A percentile compares a stretch with the other conserved stretches of the same genome.
Conservation (phyloP, 2,329 filamentous ascomycete genomes). For the Bipolaris oryzae region DNA sequence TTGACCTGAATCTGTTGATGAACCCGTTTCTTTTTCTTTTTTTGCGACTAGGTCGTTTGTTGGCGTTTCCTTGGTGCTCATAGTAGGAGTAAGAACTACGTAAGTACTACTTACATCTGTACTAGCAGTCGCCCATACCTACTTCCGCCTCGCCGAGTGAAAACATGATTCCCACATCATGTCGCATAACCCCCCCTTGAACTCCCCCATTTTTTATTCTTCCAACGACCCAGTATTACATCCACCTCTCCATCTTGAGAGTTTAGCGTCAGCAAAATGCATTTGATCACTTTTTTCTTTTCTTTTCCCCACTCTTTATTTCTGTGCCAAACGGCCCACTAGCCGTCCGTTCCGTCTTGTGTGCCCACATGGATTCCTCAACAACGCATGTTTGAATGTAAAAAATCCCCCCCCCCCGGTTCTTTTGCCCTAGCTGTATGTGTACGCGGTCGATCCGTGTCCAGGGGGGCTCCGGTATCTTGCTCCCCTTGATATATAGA, state of each 20-base stretch:
- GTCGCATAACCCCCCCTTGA: too few species aligned
- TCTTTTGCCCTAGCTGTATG: not conserved
- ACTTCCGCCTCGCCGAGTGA: too few species aligned
- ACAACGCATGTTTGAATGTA: not conserved
- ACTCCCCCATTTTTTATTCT: not conserved
- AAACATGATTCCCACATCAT: too few species aligned
- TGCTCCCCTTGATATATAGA: too few species aligned
- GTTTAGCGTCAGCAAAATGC: not conserved
- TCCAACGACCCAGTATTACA: not conserved
- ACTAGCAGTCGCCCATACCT: too few species aligned
- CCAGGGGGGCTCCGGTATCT: not conserved
- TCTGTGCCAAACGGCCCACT: not conserved
- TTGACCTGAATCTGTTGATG: not conserved
- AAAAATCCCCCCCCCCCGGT: too few species aligned
- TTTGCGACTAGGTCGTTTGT: not conserved
- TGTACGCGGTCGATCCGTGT: not conserved
- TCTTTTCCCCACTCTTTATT: not conserved
- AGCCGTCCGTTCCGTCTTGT: slow-evolving; percentile 1
- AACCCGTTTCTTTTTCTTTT: not conserved
- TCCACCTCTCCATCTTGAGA: not conserved
- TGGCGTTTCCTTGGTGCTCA: too few species aligned
- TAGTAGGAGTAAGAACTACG: too few species aligned
- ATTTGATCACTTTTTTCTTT: not conserved
- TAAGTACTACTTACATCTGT: too few species aligned
- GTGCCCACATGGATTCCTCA: not conserved